These are phyloP conservation scores for Trametes pubescens DNA, from an alignment of 1,284 basidiomycete species.

Conservation along the genomic window DNA sequence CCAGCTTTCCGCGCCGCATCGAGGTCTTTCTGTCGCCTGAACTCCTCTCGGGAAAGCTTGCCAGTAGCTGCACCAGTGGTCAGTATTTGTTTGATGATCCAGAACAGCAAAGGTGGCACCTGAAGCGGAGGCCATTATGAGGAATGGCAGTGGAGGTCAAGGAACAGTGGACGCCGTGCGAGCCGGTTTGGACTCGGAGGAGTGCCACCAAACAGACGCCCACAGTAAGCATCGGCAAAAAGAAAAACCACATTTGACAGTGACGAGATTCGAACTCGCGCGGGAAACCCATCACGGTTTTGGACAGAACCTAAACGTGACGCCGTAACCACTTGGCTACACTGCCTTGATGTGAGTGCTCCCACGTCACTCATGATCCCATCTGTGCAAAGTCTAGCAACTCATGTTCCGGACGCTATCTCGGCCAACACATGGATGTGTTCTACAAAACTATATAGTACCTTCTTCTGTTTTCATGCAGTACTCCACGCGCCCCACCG, in stretches of 20 bases:
- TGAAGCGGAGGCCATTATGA: slow-evolving; percentile 32
- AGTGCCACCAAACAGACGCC: slow-evolving; percentile 3
- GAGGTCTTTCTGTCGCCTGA: slow-evolving; percentile 93
- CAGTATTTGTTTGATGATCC: slow-evolving; percentile 24
- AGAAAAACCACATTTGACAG: slow-evolving; percentile 49
- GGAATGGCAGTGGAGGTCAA: slow-evolving; percentile 10
- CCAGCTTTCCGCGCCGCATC: slow-evolving; percentile 97
- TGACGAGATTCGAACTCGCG: slow-evolving; percentile 72
- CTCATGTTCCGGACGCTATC: too few species aligned
- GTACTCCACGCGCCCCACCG: too few species aligned
- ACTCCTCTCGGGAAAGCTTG: slow-evolving; percentile 94
- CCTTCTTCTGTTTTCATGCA: too few species aligned
- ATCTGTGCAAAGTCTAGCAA: too few species aligned
- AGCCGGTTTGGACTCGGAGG: too few species aligned
- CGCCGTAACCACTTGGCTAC: slow-evolving; percentile 71
- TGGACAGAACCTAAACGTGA: slow-evolving; percentile 59
- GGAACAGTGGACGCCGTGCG: not conserved
- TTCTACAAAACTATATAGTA: too few species aligned
- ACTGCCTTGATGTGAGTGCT: slow-evolving; percentile 48
- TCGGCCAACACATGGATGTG: too few species aligned
- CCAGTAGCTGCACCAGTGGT: slow-evolving; percentile 49
- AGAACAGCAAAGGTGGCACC: slow-evolving; percentile 17
- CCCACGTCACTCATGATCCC: too few species aligned
- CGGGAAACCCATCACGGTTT: slow-evolving; percentile 67
- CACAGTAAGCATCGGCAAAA: slow-evolving; percentile 16